A percentile compares a stretch with the other conserved stretches of the same genome.
These are phyloP conservation scores for Cyberlindnera xylosilytica DNA, from an alignment of 805 yeast species.

Conservation along the genomic window DNA sequence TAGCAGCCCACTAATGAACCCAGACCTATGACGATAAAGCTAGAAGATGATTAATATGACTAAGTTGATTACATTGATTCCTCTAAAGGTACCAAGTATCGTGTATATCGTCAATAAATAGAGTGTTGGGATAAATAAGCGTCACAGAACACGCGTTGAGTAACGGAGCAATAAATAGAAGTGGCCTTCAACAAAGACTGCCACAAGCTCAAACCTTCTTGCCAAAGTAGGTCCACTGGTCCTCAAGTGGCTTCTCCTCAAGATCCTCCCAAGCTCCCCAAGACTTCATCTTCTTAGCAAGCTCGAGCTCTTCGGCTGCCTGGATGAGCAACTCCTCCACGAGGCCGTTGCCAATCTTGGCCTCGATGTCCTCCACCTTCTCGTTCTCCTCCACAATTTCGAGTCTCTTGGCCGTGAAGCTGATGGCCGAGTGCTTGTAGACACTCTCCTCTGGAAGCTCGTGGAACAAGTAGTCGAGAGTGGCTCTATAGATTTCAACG, in stretches of 20 bases:
- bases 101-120: not conserved
- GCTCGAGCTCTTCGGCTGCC: conserved; percentile 74
- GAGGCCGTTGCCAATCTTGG: conserved; percentile 74
- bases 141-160: too few species aligned
- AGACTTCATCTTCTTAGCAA: conserved; percentile 64
- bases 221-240: conserved; percentile 83
- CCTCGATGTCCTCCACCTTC: conserved; percentile 63
- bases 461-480: conserved; percentile 53
- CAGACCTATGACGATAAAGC: too few species aligned
- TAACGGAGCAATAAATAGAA: conserved; percentile 5
- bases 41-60: too few species aligned
- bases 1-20: too few species aligned
- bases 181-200: not conserved
- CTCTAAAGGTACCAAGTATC: too few species aligned
- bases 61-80: too few species aligned
- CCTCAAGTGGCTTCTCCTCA: conserved; percentile 74
- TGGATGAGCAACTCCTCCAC: conserved; percentile 80
- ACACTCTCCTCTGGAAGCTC: conserved; percentile 72
- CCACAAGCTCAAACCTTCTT: conserved; percentile 43
- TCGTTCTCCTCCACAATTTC: conserved; percentile 61
- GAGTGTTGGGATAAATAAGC: not conserved
- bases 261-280: conserved; percentile 79
- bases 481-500: conserved; percentile 64
- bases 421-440: conserved; percentile 71
- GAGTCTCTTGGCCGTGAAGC: conserved; percentile 67